phyloP scores from a whole-genome alignment of 176 grass and related monocot species.

The Chloris gayana region DNA sequence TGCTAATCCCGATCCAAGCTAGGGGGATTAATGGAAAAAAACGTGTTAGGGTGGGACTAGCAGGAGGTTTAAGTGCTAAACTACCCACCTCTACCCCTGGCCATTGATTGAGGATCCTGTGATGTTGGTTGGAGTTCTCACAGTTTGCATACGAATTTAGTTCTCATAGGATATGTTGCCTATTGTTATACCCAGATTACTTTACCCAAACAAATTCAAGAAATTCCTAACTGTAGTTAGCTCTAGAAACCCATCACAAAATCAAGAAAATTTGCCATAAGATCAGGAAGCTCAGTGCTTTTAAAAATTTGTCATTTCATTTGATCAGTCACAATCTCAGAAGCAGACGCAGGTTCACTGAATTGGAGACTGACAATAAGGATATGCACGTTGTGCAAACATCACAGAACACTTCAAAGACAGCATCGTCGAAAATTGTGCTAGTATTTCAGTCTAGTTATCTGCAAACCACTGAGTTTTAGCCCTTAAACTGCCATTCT shows the following conservation, averaged over 20 bases:
- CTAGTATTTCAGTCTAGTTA: slow-evolving; percentile 3
- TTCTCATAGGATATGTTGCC: too few relatives aligned
- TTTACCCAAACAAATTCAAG: neutral
- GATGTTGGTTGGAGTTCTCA: too few relatives aligned
- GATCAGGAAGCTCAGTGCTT: slow-evolving; percentile 1
- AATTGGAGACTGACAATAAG: neutral
- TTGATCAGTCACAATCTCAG: neutral
- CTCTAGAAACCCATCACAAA: neutral
- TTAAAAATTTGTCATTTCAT: slow-evolving; percentile 10
- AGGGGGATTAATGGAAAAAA: too few relatives aligned
- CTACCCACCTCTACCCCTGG: too few relatives aligned
- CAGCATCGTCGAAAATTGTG: neutral
- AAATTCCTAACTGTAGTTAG: neutral
- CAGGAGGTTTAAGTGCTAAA: too few relatives aligned
- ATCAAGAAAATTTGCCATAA: slow-evolving; percentile 20
- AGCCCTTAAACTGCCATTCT: slow-evolving; percentile 93
- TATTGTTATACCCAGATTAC: neutral
- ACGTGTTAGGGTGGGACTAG: too few relatives aligned
- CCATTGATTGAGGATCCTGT: too few relatives aligned
- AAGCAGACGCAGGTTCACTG: neutral
- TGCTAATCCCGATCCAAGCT: too few relatives aligned
- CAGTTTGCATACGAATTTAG: too few relatives aligned
- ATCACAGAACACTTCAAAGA: slow-evolving; percentile 16
- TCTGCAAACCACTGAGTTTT: slow-evolving; percentile 24
- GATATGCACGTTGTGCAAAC: neutral